A percentile compares a stretch with the other conserved stretches of the same genome.
phyloP scores from a whole-genome alignment of 306 rosid genomes.

The Rosa chinensis region DNA sequence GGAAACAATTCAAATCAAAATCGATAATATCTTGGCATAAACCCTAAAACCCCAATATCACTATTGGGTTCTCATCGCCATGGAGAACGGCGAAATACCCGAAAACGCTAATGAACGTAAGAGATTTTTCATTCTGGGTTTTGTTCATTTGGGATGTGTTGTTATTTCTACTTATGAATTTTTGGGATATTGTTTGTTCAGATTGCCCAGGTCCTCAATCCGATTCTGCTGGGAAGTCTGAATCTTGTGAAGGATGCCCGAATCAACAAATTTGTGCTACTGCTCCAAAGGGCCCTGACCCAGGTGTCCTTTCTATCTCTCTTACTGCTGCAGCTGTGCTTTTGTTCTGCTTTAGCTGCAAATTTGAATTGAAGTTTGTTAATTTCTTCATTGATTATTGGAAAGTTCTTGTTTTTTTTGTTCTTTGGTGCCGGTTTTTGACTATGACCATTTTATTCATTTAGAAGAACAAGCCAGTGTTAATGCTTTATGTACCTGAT shows the following conservation, averaged over 20 bases:
- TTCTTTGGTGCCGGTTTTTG: not conserved
- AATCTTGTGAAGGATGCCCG: slow-evolving; percentile 82
- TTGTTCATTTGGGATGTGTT: not conserved
- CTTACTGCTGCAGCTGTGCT: not conserved
- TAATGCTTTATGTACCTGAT: no score
- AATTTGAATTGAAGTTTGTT: not conserved
- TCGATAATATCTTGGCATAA: no score
- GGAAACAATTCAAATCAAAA: no score
- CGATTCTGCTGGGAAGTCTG: slow-evolving; percentile 84
- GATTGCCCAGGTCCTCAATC: slow-evolving; percentile 93
- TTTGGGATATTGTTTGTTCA: slow-evolving; percentile 25
- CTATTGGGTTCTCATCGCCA: slow-evolving; percentile 10
- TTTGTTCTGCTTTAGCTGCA: not conserved
- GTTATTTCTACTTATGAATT: not conserved
- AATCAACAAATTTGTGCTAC: slow-evolving; percentile 88
- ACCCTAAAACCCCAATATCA: not conserved
- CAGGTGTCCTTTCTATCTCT: slow-evolving; percentile 44
- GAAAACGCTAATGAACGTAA: slow-evolving; percentile 90
- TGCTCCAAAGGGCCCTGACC: slow-evolving; percentile 95
- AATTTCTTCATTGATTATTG: not conserved
- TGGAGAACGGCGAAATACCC: slow-evolving; percentile 76
- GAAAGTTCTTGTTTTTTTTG: not conserved
- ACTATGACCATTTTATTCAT: not conserved
- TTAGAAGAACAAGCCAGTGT: no score
- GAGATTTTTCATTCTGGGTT: slow-evolving; percentile 7